These are phyloP conservation scores for Odontarrhena argentea DNA, from an alignment of 345 rosid species.

Conservation along the genomic window DNA sequence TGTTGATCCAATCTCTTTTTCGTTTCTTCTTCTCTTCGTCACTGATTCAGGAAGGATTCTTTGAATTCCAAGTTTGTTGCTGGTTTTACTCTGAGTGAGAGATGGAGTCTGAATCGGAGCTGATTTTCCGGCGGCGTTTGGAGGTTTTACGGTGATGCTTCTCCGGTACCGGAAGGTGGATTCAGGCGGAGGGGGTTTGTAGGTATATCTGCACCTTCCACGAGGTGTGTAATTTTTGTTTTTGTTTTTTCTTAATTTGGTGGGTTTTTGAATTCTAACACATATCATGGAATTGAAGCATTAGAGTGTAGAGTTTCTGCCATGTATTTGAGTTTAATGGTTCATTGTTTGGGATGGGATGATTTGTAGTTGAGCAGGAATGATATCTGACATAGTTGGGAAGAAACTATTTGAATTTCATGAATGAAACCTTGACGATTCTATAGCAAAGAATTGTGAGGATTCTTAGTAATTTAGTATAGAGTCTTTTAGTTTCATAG, in stretches of 20 bases:
- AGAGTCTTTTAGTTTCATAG: background rate
- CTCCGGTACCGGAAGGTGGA: slow-evolving; percentile 8
- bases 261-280: background rate
- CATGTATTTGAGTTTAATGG: background rate
- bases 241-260: background rate
- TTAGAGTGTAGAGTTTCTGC: background rate
- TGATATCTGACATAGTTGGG: background rate
- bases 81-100: slow-evolving; percentile 2
- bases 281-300: background rate
- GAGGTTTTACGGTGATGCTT: slow-evolving; percentile 26
- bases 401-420: background rate
- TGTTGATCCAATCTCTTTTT: slow-evolving; percentile 30
- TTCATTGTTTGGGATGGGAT: background rate
- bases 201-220: slow-evolving; percentile 45
- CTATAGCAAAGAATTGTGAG: background rate
- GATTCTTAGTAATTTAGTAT: background rate
- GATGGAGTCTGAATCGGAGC: slow-evolving; percentile 27
- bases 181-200: slow-evolving; percentile 42
- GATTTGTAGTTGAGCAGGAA: background rate
- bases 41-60: slow-evolving; percentile 17
- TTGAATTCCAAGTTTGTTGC: slow-evolving; percentile 21
- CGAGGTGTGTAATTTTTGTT: slow-evolving; percentile 38
- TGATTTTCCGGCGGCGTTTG: slow-evolving; percentile 20
- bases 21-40: slow-evolving; percentile 1
- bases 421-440: too few species aligned